Evolutionary conservation across 2,329 filamentous ascomycete genomes (phyloP), one percentile per base, ranked within the genome.

Genomic region (Ambrosiella beaveri): DNA sequence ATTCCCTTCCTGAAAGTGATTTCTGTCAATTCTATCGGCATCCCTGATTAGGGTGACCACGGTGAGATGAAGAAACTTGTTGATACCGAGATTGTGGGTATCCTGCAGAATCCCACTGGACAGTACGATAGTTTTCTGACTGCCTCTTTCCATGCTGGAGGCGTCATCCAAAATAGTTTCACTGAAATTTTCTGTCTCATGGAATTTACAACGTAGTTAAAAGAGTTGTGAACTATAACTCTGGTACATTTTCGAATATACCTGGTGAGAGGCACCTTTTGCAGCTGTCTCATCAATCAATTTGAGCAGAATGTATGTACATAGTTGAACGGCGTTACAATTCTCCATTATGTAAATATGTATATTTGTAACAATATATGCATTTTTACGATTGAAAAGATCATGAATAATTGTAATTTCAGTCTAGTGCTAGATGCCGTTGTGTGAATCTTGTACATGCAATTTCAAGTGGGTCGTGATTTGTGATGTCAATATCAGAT

Each of bases 121-220:
- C 57, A 51, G 35, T 84, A 83, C 70, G 66, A 67, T 11, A 80
- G 80, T 17, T 81, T 77, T 15, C 70, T 84, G 52, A 84, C 80
- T 45, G 82, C 79, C 0, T 80, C 81, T 17, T 80, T 80, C 3
- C 83, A 80, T 68, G 71, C 71, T 13, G 78, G 82, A 66, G 74
- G 74, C 35, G 69, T 83, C 19, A 70, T 67, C 8, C 82, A 78
- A 71, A 68, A 78, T 53, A 67, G 81, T 47, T 74, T 74, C 62
- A 68, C 71, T 61, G 63, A 75, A 58, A 72, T 74, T 41, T 65
- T 81, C 2, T 65, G 61, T 68, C 72, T 62, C 70, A 76, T 13
- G 66, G 66, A 3, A 77, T 74, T 13, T 82, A 69, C 65, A 72
- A 75, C 63, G 69, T 68, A 49, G 74, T 78, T 59, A 79, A 79